These are phyloP conservation scores for Globisporangium abappressorium DNA, from an alignment of 352 stramenopile species.

Conservation along the genomic window DNA sequence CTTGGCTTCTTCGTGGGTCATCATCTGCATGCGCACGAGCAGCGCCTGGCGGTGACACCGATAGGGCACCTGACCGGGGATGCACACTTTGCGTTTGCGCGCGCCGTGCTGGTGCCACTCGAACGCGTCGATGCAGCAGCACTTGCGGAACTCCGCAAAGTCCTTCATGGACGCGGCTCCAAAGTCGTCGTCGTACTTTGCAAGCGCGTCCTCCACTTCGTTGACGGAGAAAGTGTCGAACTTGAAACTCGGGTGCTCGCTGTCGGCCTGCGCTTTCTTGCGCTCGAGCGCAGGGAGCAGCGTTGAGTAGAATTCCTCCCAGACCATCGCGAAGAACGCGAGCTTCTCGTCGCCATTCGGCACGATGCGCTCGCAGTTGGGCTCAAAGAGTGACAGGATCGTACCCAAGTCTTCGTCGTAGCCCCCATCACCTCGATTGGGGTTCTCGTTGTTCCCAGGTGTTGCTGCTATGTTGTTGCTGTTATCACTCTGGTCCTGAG, in stretches of 20 bases:
- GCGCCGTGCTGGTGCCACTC: conserved; percentile 20
- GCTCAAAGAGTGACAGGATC: conserved; percentile 46
- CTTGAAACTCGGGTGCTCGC: conserved; percentile 15
- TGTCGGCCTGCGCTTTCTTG: conserved; percentile 12
- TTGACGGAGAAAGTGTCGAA: conserved; percentile 30
- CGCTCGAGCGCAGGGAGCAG: conserved; percentile 43
- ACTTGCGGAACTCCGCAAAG: conserved; percentile 34
- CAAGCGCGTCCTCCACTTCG: conserved; percentile 52
- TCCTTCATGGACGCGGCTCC: conserved; percentile 29
- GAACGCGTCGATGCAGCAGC: conserved; percentile 45
- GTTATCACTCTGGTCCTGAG: background rate
- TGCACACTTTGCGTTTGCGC: conserved; percentile 42
- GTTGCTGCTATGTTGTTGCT: background rate
- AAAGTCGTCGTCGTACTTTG: conserved; percentile 62
- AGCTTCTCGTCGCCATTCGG: conserved; percentile 34
- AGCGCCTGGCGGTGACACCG: conserved; percentile 41
- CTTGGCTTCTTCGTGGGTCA: conserved; percentile 60
- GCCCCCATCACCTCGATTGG: background rate
- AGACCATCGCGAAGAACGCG: conserved; percentile 54
- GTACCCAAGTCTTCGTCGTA: conserved; percentile 20
- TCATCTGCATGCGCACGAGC: conserved; percentile 58
- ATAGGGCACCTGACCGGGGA: conserved; percentile 36
- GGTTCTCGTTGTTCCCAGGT: background rate
- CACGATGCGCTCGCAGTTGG: conserved; percentile 36
- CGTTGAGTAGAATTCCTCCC: conserved; percentile 46